These are phyloP conservation scores for Globisporangium cylindrosporum DNA, from an alignment of 352 stramenopile genomes.

Conservation along the genomic window DNA sequence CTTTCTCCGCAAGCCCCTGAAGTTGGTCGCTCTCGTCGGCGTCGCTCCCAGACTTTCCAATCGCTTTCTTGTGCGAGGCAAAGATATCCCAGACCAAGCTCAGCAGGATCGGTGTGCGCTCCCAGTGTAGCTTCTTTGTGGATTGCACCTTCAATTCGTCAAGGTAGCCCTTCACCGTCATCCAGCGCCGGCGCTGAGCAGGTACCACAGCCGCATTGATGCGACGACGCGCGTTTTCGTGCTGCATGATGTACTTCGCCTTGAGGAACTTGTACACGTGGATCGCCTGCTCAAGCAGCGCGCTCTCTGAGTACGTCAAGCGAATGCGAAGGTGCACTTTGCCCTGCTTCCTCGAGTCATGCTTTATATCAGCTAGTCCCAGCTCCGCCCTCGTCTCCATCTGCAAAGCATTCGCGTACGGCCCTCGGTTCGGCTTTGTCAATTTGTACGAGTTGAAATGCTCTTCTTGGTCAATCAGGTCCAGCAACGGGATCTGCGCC, in stretches of 20 bases:
- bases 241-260: conserved; percentile 52
- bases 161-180: conserved; percentile 52
- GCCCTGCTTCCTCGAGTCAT: conserved; percentile 19
- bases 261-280: conserved; percentile 63
- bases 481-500: conserved; percentile 58
- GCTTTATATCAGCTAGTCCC: background rate
- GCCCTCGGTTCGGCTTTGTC: conserved; percentile 24
- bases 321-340: conserved; percentile 47
- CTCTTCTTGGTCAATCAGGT: conserved; percentile 60
- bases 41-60: conserved; percentile 2
- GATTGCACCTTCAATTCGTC: conserved; percentile 49
- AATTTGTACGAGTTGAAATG: conserved; percentile 63
- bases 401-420: conserved; percentile 4
- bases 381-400: conserved; percentile 11
- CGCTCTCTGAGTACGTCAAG: conserved; percentile 55
- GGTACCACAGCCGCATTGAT: conserved; percentile 66
- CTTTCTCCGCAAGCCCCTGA: conserved; percentile 33
- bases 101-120: conserved; percentile 55
- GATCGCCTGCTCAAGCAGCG: conserved; percentile 64
- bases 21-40: conserved; percentile 32
- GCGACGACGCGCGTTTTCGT: conserved; percentile 45
- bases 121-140: conserved; percentile 57
- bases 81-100: conserved; percentile 79
- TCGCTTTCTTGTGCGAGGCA: conserved; percentile 26
- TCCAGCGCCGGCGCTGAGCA: conserved; percentile 57